phyloP scores from a whole-genome alignment of 2,329 filamentous ascomycete species.

The Monosporascus sp. region DNA sequence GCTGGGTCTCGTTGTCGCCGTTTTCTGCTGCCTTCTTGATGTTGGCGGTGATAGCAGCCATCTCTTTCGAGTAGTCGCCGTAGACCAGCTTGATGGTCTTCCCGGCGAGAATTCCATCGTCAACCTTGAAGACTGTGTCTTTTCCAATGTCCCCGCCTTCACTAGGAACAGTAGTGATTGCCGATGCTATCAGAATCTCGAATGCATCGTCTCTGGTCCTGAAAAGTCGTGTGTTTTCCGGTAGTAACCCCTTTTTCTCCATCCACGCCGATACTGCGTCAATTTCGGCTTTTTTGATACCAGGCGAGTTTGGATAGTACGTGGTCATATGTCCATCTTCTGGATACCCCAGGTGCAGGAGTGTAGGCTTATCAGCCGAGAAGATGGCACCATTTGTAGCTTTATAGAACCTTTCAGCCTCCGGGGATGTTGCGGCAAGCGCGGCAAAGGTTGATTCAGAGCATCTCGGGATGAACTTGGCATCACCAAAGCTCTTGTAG shows the following conservation, averaged over 20 bases:
- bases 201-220: conserved; percentile 62
- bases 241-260: conserved; percentile 64
- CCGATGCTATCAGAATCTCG: conserved; percentile 72
- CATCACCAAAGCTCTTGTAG: conserved; percentile 83
- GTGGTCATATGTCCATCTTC: conserved; percentile 74
- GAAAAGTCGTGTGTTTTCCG: conserved; percentile 71
- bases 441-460: conserved; percentile 58
- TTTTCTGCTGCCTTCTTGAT: conserved; percentile 65
- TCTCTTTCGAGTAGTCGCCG: conserved; percentile 69
- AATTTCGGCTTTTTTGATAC: conserved; percentile 72
- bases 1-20: conserved; percentile 69
- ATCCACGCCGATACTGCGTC: conserved; percentile 67
- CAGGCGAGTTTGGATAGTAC: conserved; percentile 73
- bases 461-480: conserved; percentile 75
- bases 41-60: conserved; percentile 63
- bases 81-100: conserved; percentile 68
- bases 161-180: conserved; percentile 51
- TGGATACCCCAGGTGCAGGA: conserved; percentile 73
- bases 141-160: conserved; percentile 66
- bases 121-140: conserved; percentile 55
- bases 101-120: conserved; percentile 56
- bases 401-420: conserved; percentile 60
- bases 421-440: conserved; percentile 55
- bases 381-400: conserved; percentile 70
- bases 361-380: conserved; percentile 55